Base-by-base conservation (phyloP, 2,329 filamentous ascomycete species). In the Hypoxylon sp. region DNA sequence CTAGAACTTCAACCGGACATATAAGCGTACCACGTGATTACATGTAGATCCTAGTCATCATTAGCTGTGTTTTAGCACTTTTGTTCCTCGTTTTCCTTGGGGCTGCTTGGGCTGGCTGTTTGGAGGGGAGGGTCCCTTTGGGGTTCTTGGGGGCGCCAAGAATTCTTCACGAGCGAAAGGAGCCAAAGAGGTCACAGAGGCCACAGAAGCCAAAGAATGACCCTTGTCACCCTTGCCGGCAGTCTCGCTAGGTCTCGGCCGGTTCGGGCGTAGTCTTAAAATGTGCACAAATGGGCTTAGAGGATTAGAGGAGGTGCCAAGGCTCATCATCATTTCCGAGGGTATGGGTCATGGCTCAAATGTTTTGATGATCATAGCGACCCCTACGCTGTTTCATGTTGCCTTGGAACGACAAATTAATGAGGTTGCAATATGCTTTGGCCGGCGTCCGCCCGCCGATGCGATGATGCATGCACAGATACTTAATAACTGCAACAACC, bases 251-350 rank as follows among this genome's bases (percentile, higher is more conserved):
- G 59, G 59, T 66, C 66, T 71, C 69, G 69, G 69, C 69, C 69
- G 69, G 63, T 71, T 71, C 65, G 59, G 54, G 65, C 19, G 54
- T 65, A 66, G 62, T 54, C 50, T 44, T 17, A 58, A 51, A 42
- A 57, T 31, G 24, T 50, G 42, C 17, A 51, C 57, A 52, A 59
- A 59, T 26, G 31, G 37, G 53, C 39, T 60, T 44, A 17, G 39
- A 44, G 53, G 61, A 66, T 60, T 44, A 17, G 39, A 44, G 53
- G 61, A 66, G 54, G 58, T 39, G 65, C 68, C 68, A 69, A 71
- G 68, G 68, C 54, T 68, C 59, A 71, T 71, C 69, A 59, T 71
- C 65, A 71, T 71, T 71, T 71, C 65, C 69, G 62, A 66, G 52
- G 39, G 35, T 50, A 71, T 64, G 69, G 65, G 51, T 69, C 63